A percentile compares a stretch with the other conserved stretches of the same genome.
Evolutionary conservation across 495 filamentous ascomycete species (phyloP).

Genomic region (Viridothelium virens): DNA sequence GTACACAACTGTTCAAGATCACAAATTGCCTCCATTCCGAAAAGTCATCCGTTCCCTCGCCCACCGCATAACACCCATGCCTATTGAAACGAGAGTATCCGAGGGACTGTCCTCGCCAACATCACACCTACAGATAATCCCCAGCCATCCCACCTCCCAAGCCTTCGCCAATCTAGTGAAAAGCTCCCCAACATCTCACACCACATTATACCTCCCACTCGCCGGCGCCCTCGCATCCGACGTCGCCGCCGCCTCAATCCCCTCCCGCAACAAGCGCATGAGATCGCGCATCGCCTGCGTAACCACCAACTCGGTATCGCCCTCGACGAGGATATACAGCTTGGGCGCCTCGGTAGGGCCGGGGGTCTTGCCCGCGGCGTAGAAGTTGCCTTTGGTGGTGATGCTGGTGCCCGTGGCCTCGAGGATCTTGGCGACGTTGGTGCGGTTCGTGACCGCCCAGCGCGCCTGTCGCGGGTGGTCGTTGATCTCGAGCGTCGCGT

Average conservation of each 20-base stretch:
- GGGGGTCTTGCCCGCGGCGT: conserved; percentile 71
- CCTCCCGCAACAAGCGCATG: conserved; percentile 79
- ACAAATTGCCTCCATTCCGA: too few species aligned
- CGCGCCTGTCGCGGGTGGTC: conserved; percentile 98
- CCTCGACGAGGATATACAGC: conserved; percentile 94
- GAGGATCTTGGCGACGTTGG: conserved; percentile 96
- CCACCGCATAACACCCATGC: too few species aligned
- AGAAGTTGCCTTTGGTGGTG: conserved; percentile 93
- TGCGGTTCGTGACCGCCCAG: conserved; percentile 98
- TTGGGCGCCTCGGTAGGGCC: conserved; percentile 69
- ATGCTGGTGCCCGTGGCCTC: conserved; percentile 93
- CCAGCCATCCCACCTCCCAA: too few species aligned
- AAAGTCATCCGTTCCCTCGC: too few species aligned
- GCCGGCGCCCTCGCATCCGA: conserved; percentile 70
- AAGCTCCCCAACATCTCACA: conserved; percentile 36
- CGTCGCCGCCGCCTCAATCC: conserved; percentile 83
- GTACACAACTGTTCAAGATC: too few species aligned
- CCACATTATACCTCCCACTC: conserved; percentile 83
- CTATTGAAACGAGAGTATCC: too few species aligned
- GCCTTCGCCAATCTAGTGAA: too few species aligned
- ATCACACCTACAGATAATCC: too few species aligned
- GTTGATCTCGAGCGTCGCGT: conserved; percentile 97
- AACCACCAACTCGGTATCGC: conserved; percentile 89
- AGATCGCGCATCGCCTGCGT: conserved; percentile 87
- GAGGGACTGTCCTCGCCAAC: too few species aligned